Percentiles rank a stretch among this genome's conserved stretches.
Evolutionary conservation across 306 rosid species (phyloP).

Genomic region (Fragaria ananassa): DNA sequence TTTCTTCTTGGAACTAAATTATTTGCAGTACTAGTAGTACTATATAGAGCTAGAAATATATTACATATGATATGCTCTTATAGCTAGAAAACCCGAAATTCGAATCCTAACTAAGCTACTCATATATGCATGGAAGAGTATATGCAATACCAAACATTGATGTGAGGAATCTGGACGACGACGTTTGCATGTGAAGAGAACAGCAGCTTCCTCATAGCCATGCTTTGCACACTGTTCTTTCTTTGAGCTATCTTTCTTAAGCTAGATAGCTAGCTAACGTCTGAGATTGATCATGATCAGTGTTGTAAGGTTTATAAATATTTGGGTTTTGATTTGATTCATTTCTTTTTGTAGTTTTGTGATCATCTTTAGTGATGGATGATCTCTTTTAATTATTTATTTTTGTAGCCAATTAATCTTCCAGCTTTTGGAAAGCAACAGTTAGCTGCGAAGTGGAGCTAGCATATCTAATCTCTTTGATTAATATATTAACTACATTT

Average conservation of each 20-base stretch:
- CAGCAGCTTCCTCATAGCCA: constrained; percentile 2
- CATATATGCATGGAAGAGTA: constrained; percentile 7
- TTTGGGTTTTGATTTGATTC: neutral
- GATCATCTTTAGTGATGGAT: neutral
- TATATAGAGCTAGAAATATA: neutral
- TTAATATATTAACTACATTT: neutral
- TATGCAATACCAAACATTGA: constrained; percentile 4
- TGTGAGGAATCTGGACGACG: constrained; percentile 5
- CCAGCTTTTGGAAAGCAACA: constrained; percentile 20
- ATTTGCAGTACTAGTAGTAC: neutral
- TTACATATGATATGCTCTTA: neutral
- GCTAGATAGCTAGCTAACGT: neutral
- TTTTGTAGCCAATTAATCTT: constrained; percentile 14
- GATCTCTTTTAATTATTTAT: neutral
- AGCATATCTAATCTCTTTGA: constrained; percentile 8
- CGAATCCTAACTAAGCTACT: constrained; percentile 6
- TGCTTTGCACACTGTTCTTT: neutral
- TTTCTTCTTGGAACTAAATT: constrained; percentile 50
- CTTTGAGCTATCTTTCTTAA: neutral
- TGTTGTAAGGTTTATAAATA: neutral
- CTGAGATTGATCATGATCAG: neutral
- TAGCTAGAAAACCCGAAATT: neutral
- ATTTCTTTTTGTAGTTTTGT: constrained; percentile 1
- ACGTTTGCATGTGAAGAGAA: neutral
- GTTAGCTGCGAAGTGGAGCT: constrained; percentile 15